These are phyloP conservation scores for Moniliophthora roreri DNA, from an alignment of 1,284 basidiomycete species.

Conservation along the genomic window DNA sequence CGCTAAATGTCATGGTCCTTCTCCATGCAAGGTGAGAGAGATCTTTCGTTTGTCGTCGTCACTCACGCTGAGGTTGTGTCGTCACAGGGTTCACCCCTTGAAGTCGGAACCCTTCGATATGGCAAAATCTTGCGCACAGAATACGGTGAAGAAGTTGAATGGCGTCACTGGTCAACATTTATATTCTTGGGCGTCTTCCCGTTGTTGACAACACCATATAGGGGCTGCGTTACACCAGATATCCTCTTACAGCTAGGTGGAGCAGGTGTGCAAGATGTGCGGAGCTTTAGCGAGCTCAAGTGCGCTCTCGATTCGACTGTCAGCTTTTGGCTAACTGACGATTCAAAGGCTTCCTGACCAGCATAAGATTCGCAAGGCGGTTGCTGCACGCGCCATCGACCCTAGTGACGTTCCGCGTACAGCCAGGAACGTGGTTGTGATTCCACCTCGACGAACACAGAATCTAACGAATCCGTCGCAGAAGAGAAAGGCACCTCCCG, in stretches of 20 bases:
- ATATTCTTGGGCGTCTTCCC: neutral
- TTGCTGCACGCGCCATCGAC: conserved; percentile 52
- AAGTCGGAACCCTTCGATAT: conserved; percentile 60
- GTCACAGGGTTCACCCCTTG: conserved; percentile 45
- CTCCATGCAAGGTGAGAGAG: conserved; percentile 53
- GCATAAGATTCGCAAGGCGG: conserved; percentile 56
- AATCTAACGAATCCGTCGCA: conserved; percentile 11
- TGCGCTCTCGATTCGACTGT: conserved; percentile 26
- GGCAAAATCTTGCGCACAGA: conserved; percentile 45
- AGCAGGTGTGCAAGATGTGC: conserved; percentile 39
- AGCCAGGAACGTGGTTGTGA: conserved; percentile 25
- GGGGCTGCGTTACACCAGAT: conserved; percentile 69
- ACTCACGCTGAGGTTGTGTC: conserved; percentile 1
- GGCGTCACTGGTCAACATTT: conserved; percentile 66
- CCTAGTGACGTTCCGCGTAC: conserved; percentile 51
- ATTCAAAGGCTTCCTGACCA: conserved; percentile 53
- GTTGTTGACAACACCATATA: conserved; percentile 25
- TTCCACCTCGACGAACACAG: conserved; percentile 8
- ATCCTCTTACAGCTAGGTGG: conserved; percentile 52
- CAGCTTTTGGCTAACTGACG: conserved; percentile 5
- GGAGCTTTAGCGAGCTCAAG: conserved; percentile 55
- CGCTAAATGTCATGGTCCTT: conserved; percentile 64
- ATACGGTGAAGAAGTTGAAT: conserved; percentile 63
- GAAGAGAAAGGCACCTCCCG: conserved; percentile 24
- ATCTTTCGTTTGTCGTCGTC: neutral